A percentile compares a stretch with the other conserved stretches of the same genome.
Conservation (phyloP, 2,329 filamentous ascomycete genomes). For the Pseudofabraea citricarpa region DNA sequence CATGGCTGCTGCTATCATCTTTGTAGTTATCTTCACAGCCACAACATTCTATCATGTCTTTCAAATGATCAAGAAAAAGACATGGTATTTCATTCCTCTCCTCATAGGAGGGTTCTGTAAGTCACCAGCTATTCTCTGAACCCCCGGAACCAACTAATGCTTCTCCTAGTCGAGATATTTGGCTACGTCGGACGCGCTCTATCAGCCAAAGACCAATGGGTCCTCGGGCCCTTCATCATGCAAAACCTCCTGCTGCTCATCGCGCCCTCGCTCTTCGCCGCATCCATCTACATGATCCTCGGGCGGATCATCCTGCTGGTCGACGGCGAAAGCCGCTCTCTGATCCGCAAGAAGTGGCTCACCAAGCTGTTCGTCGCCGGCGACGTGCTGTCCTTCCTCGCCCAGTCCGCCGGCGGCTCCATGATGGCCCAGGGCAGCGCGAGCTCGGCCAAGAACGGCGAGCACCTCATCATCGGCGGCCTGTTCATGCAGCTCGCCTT, state of each 20-base stretch:
- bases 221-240: conserved; percentile 25
- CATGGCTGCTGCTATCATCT: neutral
- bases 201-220: conserved; percentile 14
- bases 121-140: neutral
- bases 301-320: conserved; percentile 29
- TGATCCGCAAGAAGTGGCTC: conserved; percentile 26
- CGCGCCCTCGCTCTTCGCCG: conserved; percentile 31
- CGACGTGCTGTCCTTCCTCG: conserved; percentile 35
- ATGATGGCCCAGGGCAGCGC: neutral
- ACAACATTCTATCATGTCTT: neutral
- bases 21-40: neutral
- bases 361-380: conserved; percentile 38
- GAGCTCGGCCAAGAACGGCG: conserved; percentile 30
- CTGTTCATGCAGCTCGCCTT: conserved; percentile 44
- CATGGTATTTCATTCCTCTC: neutral
- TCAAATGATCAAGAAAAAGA: neutral
- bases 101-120: neutral
- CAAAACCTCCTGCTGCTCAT: conserved; percentile 30
- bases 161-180: neutral
- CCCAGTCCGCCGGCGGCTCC: conserved; percentile 1
- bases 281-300: conserved; percentile 34
- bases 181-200: conserved; percentile 25
- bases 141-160: neutral
- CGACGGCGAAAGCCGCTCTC: conserved; percentile 28
- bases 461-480: conserved; percentile 39